Conservation (phyloP, 768 basidiomycete genomes). For the Dacryopinax primogenitus region DNA sequence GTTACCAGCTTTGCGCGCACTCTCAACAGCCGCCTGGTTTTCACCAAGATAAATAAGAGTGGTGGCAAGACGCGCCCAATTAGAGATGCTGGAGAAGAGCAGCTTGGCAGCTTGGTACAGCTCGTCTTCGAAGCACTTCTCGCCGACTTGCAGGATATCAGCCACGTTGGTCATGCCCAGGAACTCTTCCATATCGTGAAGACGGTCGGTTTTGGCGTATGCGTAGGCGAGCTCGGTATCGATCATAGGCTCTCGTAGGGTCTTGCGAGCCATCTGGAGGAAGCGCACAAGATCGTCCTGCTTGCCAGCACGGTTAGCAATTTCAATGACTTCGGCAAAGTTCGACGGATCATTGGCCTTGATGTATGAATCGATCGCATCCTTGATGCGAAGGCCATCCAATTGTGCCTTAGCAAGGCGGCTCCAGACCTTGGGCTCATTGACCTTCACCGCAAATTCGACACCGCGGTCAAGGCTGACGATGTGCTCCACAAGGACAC, state of each 20-base stretch:
- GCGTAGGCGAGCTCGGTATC: slow-evolving; percentile 97
- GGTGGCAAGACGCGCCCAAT: slow-evolving; percentile 96
- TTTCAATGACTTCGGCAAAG: slow-evolving; percentile 91
- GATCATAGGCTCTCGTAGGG: slow-evolving; percentile 90
- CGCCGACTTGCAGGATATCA: slow-evolving; percentile 89
- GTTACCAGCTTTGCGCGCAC: slow-evolving; percentile 97
- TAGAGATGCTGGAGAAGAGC: slow-evolving; percentile 91
- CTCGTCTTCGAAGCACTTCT: slow-evolving; percentile 98
- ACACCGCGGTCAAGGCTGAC: slow-evolving; percentile 93
- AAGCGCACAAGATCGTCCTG: slow-evolving; percentile 90
- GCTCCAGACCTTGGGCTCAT: slow-evolving; percentile 94
- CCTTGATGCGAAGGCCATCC: slow-evolving; percentile 95
- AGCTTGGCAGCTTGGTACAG: slow-evolving; percentile 95
- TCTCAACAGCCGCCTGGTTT: slow-evolving; percentile 96
- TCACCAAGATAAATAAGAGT: slow-evolving; percentile 97
- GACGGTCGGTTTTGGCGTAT: slow-evolving; percentile 76
- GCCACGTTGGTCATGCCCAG: slow-evolving; percentile 96
- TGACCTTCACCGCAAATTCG: slow-evolving; percentile 92
- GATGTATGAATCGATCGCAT: slow-evolving; percentile 97
- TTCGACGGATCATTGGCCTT: slow-evolving; percentile 92
- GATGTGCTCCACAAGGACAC: slow-evolving; percentile 94
- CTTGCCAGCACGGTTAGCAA: slow-evolving; percentile 83
- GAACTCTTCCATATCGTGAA: slow-evolving; percentile 99
- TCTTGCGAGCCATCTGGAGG: slow-evolving; percentile 97
- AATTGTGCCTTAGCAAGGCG: slow-evolving; percentile 96